Percentiles rank a stretch among this genome's conserved stretches.
Evolutionary conservation across 495 filamentous ascomycete species (phyloP).

Genomic region (Penicillium cataractarum): DNA sequence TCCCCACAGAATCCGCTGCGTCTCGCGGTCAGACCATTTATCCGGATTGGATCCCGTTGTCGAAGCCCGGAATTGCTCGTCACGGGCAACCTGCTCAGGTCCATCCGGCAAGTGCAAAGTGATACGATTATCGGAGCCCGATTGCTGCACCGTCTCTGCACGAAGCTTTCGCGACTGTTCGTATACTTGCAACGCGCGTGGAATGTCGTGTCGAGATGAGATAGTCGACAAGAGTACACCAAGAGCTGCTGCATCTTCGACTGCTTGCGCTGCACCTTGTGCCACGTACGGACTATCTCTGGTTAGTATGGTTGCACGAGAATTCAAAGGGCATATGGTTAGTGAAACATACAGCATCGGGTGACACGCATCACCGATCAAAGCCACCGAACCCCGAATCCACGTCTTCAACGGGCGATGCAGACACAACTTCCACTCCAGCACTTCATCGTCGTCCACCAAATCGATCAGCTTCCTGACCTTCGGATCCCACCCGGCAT

Average conservation of each 20-base stretch:
- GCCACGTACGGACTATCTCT: slow-evolving; percentile 43
- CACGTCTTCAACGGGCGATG: slow-evolving; percentile 58
- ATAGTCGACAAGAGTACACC: slow-evolving; percentile 51
- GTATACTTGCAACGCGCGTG: slow-evolving; percentile 48
- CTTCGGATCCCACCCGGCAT: slow-evolving; percentile 40
- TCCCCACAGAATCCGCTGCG: slow-evolving; percentile 50
- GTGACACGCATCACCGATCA: slow-evolving; percentile 72
- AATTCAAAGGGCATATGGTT: neutral
- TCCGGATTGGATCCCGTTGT: slow-evolving; percentile 45
- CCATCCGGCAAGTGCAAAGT: slow-evolving; percentile 60
- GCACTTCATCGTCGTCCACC: slow-evolving; percentile 53
- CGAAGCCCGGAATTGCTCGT: slow-evolving; percentile 46
- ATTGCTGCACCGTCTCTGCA: slow-evolving; percentile 54
- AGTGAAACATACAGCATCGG: slow-evolving; percentile 56
- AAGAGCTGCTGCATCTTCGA: slow-evolving; percentile 59
- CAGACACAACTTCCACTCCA: slow-evolving; percentile 69
- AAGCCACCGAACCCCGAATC: slow-evolving; percentile 58
- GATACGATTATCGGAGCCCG: slow-evolving; percentile 53
- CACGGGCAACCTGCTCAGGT: slow-evolving; percentile 52
- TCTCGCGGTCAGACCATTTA: slow-evolving; percentile 54
- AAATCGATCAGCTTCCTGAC: slow-evolving; percentile 43
- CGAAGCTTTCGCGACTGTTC: slow-evolving; percentile 53
- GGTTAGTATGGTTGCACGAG: slow-evolving; percentile 9
- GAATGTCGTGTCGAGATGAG: slow-evolving; percentile 41
- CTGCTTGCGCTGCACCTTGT: slow-evolving; percentile 57